Base-by-base conservation (phyloP, 2,329 filamentous ascomycete genomes). In the Lachnellula hyalina region DNA sequence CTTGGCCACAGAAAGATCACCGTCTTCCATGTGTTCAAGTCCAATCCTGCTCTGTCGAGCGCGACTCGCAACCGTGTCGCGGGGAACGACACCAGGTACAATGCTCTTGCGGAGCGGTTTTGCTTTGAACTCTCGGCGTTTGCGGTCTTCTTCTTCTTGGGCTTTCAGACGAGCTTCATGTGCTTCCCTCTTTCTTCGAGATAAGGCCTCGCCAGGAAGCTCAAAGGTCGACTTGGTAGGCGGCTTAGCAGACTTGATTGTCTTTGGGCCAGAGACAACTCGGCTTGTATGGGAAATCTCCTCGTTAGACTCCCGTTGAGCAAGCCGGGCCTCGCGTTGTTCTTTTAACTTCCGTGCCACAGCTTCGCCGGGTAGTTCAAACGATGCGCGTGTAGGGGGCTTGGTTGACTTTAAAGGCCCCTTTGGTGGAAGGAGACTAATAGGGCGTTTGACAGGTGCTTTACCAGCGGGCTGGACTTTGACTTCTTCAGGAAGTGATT, bases 61-160 rank as follows among this genome's bases (percentile, higher is more conserved):
- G 36, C 78, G 78, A 67, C 83, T 86, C 40, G 82, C 72, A 60
- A 77, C 68, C 11, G 81, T 85, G 47, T 82, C 81, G 25, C 82
- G 80, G 40, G 81, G 80, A 5, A 74, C 67, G 51, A 59, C 60
- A 28, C 53, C 58, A 19, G 64, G 59, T 46, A 68, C 70, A 17
- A 74, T 65, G 52, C 73, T 77, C 51, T 73, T 70, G 42, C 77
- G 77, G 38, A 82, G 66, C 17, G 83, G 83, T 36, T 76, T 76
- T 5, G 83, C 83, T 67, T 84, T 86, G 73, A 86, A 86, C 63
- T 85, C 81, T 53, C 83, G 79, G 53, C 77, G 76, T 67, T 75
- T 81, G 23, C 74, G 77, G 57, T 83, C 79, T 61, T 84, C 82
- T 60, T 85, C 82, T 62, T 83, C 81, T 62, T 84, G 75, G 3